A percentile compares a stretch with the other conserved stretches of the same genome.
Evolutionary conservation across 345 rosid species (phyloP).

Genomic region (Moringa oleifera): DNA sequence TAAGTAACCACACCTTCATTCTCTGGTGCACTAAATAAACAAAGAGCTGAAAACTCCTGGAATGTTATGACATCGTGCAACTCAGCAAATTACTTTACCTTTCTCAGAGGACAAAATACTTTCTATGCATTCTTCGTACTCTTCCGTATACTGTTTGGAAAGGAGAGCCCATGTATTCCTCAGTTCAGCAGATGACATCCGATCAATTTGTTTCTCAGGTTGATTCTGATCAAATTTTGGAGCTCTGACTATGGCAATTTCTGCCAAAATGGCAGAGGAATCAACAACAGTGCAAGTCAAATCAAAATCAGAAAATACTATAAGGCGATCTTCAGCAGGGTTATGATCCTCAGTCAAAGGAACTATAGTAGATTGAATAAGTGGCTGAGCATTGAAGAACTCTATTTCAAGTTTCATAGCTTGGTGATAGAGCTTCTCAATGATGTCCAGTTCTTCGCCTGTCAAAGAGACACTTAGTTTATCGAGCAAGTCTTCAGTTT

Average conservation of each 20-base stretch:
- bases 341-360: constrained; percentile 60
- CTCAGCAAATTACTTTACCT: constrained; percentile 27
- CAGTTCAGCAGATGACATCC: constrained; percentile 80
- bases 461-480: constrained; percentile 90
- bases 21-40: neutral
- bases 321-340: constrained; percentile 42
- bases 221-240: constrained; percentile 66
- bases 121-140: constrained; percentile 85
- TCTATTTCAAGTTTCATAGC: constrained; percentile 98
- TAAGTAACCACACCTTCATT: neutral
- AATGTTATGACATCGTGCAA: neutral
- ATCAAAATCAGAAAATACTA: constrained; percentile 94
- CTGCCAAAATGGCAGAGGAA: constrained; percentile 95
- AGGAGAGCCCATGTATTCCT: constrained; percentile 71
- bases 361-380: constrained; percentile 64
- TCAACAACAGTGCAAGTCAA: constrained; percentile 91
- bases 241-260: constrained; percentile 87
- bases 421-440: constrained; percentile 90
- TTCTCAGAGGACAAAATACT: constrained; percentile 54
- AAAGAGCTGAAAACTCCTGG: neutral
- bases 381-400: constrained; percentile 76
- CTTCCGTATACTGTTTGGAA: constrained; percentile 78
- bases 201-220: constrained; percentile 41
- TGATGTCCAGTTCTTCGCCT: constrained; percentile 87
- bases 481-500: constrained; percentile 92